phyloP scores from a whole-genome alignment of 148 eudicot species.

The Fallopia convolvulus region DNA sequence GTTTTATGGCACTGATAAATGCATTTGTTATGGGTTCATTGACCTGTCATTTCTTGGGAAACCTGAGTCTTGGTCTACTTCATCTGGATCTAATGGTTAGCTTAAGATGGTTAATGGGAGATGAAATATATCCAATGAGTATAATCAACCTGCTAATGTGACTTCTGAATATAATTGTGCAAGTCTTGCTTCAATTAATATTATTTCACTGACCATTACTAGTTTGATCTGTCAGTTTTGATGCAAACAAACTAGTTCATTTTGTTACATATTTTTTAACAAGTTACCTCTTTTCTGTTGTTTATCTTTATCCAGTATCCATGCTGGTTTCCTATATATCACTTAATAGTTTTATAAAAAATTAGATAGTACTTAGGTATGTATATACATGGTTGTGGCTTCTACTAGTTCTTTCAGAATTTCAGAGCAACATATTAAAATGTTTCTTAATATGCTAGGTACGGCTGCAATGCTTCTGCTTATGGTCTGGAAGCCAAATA shows the following conservation, averaged over 20 bases:
- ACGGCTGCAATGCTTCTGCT: constrained; percentile 91
- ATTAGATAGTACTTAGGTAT: background rate
- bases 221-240: background rate
- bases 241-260: background rate
- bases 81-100: background rate
- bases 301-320: too few relatives aligned
- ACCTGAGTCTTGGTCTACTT: background rate
- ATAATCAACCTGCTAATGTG: background rate
- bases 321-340: background rate
- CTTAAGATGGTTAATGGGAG: background rate
- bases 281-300: background rate
- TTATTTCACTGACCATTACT: background rate
- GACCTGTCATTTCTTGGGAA: background rate
- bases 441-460: constrained; percentile 36
- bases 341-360: background rate
- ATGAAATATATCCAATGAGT: background rate
- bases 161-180: background rate
- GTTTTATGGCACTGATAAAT: background rate
- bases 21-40: background rate
- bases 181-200: background rate
- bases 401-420: background rate
- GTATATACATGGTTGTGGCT: background rate
- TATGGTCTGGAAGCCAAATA: constrained; percentile 77
- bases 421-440: background rate
- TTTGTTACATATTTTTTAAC: background rate